These are phyloP conservation scores for Solanum medicagineum DNA, from an alignment of 257 asterid genomes.

Conservation along the genomic window DNA sequence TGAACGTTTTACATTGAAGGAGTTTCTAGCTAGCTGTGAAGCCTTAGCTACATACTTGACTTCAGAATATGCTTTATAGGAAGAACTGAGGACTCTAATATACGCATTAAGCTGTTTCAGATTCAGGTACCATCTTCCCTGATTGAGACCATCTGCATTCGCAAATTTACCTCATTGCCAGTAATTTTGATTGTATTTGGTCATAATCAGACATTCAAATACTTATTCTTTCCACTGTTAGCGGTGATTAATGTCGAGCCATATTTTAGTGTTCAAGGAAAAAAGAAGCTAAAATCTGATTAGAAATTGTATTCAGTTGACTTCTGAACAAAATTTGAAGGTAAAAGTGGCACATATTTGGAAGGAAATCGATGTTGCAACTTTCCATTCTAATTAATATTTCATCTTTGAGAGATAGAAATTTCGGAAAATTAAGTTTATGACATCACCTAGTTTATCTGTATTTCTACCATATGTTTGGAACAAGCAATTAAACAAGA, in stretches of 20 bases:
- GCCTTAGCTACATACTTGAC: not conserved
- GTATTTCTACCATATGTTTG: not conserved
- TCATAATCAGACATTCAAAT: not conserved
- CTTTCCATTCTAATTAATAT: not conserved
- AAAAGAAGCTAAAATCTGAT: not conserved
- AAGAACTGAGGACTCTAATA: not conserved
- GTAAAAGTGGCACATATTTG: not conserved
- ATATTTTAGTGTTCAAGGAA: not conserved
- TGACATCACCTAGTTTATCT: not conserved
- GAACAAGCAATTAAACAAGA: not conserved
- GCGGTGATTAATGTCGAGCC: not conserved
- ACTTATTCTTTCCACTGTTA: not conserved
- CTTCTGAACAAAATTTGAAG: not conserved
- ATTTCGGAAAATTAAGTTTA: not conserved
- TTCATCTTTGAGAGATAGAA: not conserved
- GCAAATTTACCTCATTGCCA: not conserved
- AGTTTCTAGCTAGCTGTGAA: not conserved
- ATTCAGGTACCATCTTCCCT: not conserved
- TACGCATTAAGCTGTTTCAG: not conserved
- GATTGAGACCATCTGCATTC: not conserved
- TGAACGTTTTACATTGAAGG: not conserved
- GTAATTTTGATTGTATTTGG: not conserved
- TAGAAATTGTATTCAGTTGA: not conserved
- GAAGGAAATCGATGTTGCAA: not conserved
- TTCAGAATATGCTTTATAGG: not conserved